These are phyloP conservation scores for Coemansia sp. DNA, from an alignment of 192 early-diverging fungal species.

Conservation along the genomic window DNA sequence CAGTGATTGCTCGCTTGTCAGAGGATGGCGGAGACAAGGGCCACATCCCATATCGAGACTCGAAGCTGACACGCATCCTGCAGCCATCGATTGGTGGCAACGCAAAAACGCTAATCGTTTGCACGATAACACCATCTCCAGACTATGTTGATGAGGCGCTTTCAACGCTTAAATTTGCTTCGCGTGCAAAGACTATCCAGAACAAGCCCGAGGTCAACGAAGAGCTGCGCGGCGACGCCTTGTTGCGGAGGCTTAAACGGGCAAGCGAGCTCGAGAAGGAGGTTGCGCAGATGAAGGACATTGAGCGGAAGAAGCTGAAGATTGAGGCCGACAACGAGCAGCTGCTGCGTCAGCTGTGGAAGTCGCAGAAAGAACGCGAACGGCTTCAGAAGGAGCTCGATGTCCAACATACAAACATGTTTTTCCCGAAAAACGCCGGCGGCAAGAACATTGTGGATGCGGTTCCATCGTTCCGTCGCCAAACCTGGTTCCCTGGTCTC, in stretches of 20 bases:
- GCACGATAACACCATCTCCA: slow-evolving; percentile 81
- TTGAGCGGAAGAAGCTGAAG: slow-evolving; percentile 50
- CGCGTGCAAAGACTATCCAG: slow-evolving; percentile 84
- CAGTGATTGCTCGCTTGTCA: slow-evolving; percentile 89
- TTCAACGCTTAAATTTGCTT: slow-evolving; percentile 95
- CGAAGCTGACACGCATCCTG: slow-evolving; percentile 91
- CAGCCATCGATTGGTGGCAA: slow-evolving; percentile 91
- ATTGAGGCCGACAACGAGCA: slow-evolving; percentile 53
- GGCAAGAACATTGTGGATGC: slow-evolving; percentile 11
- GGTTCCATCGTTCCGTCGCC: slow-evolving; percentile 27
- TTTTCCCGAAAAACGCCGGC: slow-evolving; percentile 18
- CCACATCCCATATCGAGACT: slow-evolving; percentile 97
- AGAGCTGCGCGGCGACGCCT: slow-evolving; percentile 54
- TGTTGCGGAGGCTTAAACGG: slow-evolving; percentile 48
- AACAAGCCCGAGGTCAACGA: slow-evolving; percentile 81
- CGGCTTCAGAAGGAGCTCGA: slow-evolving; percentile 51
- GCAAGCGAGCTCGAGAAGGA: slow-evolving; percentile 53
- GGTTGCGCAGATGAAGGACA: slow-evolving; percentile 54
- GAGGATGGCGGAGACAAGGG: slow-evolving; percentile 57
- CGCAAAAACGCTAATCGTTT: slow-evolving; percentile 86
- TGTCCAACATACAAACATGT: slow-evolving; percentile 34
- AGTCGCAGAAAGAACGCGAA: slow-evolving; percentile 49
- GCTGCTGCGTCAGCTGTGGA: slow-evolving; percentile 50
- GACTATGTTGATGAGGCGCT: slow-evolving; percentile 80
- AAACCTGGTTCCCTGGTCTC: slow-evolving; percentile 55